These are phyloP conservation scores for Suillus subluteus DNA, from an alignment of 768 basidiomycete genomes.

Conservation along the genomic window DNA sequence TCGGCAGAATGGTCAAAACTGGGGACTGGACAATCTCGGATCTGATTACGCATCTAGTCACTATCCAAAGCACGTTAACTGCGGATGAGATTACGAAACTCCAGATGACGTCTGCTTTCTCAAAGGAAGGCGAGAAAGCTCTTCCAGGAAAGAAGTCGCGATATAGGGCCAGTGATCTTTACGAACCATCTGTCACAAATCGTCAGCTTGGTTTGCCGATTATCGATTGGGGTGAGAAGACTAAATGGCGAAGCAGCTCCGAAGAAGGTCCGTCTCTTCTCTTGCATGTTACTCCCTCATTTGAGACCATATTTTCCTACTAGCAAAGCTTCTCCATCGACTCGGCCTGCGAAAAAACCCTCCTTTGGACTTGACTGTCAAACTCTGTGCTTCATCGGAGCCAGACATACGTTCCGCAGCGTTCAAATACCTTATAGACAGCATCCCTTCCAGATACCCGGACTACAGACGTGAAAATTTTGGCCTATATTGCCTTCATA, in stretches of 20 bases:
- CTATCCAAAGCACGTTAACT: slow-evolving; percentile 68
- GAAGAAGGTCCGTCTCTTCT: slow-evolving; percentile 71
- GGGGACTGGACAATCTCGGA: slow-evolving; percentile 90
- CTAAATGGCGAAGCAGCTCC: slow-evolving; percentile 79
- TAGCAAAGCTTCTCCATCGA: slow-evolving; percentile 80
- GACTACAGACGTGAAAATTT: slow-evolving; percentile 62
- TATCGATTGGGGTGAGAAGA: slow-evolving; percentile 81
- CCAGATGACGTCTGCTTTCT: slow-evolving; percentile 74
- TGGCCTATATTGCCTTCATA: slow-evolving; percentile 69
- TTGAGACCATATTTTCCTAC: neutral
- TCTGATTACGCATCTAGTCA: slow-evolving; percentile 85
- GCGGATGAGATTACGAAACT: slow-evolving; percentile 60
- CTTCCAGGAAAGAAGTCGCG: slow-evolving; percentile 40
- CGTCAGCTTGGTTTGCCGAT: slow-evolving; percentile 77
- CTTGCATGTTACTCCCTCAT: neutral
- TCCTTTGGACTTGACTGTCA: slow-evolving; percentile 63
- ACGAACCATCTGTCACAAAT: slow-evolving; percentile 79
- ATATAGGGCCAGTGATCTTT: slow-evolving; percentile 73
- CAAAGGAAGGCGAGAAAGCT: slow-evolving; percentile 47
- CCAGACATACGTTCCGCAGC: slow-evolving; percentile 57
- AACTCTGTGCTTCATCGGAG: slow-evolving; percentile 66
- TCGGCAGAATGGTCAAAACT: slow-evolving; percentile 78
- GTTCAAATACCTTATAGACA: slow-evolving; percentile 82
- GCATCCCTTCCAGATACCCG: slow-evolving; percentile 61
- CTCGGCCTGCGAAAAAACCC: slow-evolving; percentile 74